These are phyloP conservation scores for Helicostylum pulchrum DNA, from an alignment of 192 early-diverging fungal species.

Conservation along the genomic window DNA sequence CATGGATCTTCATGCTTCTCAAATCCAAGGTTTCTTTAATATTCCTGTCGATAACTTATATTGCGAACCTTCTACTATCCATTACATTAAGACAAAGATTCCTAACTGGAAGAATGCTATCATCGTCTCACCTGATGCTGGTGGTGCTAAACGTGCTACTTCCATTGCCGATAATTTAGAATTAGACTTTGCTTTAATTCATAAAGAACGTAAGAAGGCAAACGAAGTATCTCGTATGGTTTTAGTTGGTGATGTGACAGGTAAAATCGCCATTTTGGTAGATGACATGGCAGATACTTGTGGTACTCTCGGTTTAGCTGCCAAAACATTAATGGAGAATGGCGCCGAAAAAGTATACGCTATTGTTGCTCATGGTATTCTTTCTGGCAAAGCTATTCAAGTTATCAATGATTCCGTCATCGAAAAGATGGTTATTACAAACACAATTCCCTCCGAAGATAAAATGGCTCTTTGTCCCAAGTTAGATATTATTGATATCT, in stretches of 20 bases:
- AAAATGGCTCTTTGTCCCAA: conserved; percentile 72
- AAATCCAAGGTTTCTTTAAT: conserved; percentile 95
- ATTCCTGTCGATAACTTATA: conserved; percentile 93
- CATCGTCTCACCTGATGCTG: conserved; percentile 92
- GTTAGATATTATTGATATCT: conserved; percentile 79
- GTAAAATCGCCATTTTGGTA: conserved; percentile 87
- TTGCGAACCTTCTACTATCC: conserved; percentile 82
- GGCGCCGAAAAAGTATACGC: conserved; percentile 91
- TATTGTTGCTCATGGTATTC: conserved; percentile 91
- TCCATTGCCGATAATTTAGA: conserved; percentile 89
- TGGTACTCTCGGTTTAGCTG: conserved; percentile 84
- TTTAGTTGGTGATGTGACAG: conserved; percentile 90
- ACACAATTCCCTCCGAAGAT: conserved; percentile 77
- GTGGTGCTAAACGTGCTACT: conserved; percentile 94
- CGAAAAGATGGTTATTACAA: conserved; percentile 74
- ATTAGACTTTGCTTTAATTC: conserved; percentile 94
- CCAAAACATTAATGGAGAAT: conserved; percentile 81
- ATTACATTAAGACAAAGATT: conserved; percentile 80
- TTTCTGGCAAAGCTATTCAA: conserved; percentile 89
- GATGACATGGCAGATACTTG: conserved; percentile 98
- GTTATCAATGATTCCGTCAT: conserved; percentile 76
- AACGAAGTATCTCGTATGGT: conserved; percentile 89
- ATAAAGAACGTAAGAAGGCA: conserved; percentile 92
- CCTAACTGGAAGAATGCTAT: conserved; percentile 69
- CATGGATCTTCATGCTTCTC: conserved; percentile 92